phyloP scores from a whole-genome alignment of 139 green algal species.

The Pedinophyceae sp. region DNA sequence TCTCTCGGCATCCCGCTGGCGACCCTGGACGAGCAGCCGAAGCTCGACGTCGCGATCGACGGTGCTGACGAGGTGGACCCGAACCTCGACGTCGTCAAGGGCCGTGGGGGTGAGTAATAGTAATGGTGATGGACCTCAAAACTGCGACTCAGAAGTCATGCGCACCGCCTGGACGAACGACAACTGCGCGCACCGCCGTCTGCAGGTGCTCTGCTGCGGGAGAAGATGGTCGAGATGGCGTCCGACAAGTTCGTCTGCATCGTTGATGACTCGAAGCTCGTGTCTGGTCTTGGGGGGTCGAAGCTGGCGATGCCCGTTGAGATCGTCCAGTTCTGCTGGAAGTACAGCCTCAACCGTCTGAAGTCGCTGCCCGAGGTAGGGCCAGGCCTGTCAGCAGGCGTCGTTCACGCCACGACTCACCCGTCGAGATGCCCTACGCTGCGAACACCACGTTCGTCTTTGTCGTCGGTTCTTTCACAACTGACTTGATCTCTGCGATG shows the following conservation, averaged over 20 bases:
- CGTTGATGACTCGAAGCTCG: conserved; percentile 95
- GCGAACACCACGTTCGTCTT: too few relatives aligned
- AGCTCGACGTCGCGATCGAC: conserved; percentile 95
- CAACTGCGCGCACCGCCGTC: too few relatives aligned
- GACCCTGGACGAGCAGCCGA: conserved; percentile 82
- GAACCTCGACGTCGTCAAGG: conserved; percentile 94
- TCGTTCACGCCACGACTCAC: too few relatives aligned
- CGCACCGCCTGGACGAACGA: too few relatives aligned
- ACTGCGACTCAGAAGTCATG: too few relatives aligned
- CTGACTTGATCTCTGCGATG: too few relatives aligned
- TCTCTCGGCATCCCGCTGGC: conserved; percentile 89
- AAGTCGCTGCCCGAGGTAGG: conserved; percentile 38
- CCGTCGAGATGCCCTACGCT: too few relatives aligned
- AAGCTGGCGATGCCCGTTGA: conserved; percentile 94
- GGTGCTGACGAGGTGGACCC: conserved; percentile 95
- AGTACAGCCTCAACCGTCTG: conserved; percentile 60
- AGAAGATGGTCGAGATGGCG: conserved; percentile 98
- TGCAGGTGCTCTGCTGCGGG: conserved; percentile 86
- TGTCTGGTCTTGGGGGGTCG: conserved; percentile 66
- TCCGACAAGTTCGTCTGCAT: conserved; percentile 95
- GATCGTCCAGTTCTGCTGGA: conserved; percentile 96
- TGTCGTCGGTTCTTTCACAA: too few relatives aligned
- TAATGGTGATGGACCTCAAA: too few relatives aligned
- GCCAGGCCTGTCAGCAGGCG: too few relatives aligned
- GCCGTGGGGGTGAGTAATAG: conserved; percentile 87